A percentile compares a stretch with the other conserved stretches of the same genome.
Evolutionary conservation across 2,329 filamentous ascomycete species (phyloP).

Genomic region (Fusarium coicis): DNA sequence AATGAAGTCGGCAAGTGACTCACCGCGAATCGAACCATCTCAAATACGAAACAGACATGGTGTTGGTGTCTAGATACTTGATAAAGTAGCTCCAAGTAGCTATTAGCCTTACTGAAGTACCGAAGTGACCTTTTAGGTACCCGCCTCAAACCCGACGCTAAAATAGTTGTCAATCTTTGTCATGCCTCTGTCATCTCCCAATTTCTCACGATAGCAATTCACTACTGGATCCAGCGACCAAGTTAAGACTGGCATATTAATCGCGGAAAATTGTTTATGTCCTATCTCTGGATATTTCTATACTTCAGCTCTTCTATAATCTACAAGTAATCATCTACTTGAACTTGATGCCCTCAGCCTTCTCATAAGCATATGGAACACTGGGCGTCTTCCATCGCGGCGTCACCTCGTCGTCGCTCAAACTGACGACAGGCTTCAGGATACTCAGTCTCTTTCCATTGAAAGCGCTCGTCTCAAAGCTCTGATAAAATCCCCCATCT

Average conservation of each 20-base stretch:
- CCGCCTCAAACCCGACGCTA: neutral
- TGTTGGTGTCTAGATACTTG: accelerated
- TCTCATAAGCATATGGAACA: slow-evolving; percentile 20
- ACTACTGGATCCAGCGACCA: neutral
- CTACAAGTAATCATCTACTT: neutral
- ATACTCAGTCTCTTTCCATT: slow-evolving; percentile 13
- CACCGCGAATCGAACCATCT: neutral
- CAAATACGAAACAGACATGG: neutral
- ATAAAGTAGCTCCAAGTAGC: neutral
- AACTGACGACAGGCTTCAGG: slow-evolving; percentile 9
- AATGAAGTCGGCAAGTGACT: neutral
- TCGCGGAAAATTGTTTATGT: too few relatives aligned
- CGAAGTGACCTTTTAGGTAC: accelerated
- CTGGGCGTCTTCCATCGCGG: slow-evolving; percentile 19
- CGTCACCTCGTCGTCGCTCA: neutral
- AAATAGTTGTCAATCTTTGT: neutral
- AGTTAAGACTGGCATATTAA: neutral
- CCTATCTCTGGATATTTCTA: neutral
- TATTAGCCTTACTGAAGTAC: accelerated
- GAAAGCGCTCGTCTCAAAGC: slow-evolving; percentile 9
- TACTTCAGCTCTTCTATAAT: accelerated
- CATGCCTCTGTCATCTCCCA: neutral
- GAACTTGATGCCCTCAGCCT: slow-evolving; percentile 10
- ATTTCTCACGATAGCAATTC: accelerated
- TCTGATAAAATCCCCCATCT: slow-evolving; percentile 9